Evolutionary conservation across 768 basidiomycete genomes (phyloP), one percentile per base, ranked within the genome.

Genomic region (Strobilomyces confusus): DNA sequence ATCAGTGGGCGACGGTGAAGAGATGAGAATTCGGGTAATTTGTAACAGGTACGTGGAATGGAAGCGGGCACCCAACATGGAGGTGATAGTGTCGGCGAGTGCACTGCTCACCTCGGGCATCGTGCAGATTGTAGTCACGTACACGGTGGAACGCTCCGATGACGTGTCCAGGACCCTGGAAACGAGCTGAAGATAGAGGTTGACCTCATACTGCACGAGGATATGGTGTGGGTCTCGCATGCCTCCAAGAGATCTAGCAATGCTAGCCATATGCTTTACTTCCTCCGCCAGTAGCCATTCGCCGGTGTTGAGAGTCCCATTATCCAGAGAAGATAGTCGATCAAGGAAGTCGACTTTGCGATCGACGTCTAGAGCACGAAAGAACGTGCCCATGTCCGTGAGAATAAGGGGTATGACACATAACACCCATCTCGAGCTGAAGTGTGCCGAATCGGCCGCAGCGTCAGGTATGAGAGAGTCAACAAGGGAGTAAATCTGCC

Each of bases 251-350:
- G 58, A 56, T 46, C 73, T 71, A 20, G 82, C 68, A 20, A 69
- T 63, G 13, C 65, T 66, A 8, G 68, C 68, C 42, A 86, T 68
- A n/a, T 74, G 69, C 63, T 80, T 81, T 53, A 86, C 60, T 55
- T 87, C 85, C 57, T 86, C 80, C n/a, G 69, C 61, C 9, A 92
- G 59, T 23, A 91, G 60, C 87, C 87, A 92, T 54, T 87, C 84
- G 40, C 60, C 63, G 9, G 68, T 14, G 15, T 58, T 49, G 12
- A 68, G 58, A 1, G 48, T 56, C 22, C 57, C 64, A 2, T 61
- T 66, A 57, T 92, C 89, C 14, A 90, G 66, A 17, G 66, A 71
- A 20, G 79, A 72, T 3, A 91, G 73, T 6, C 81, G 76, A 44
- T 76, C 69, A 25, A 89, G 63, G 23, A 90, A 64, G 36, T 75